Conservation (phyloP, 2,329 filamentous ascomycete genomes). For the Aspergillus luchuensis region DNA sequence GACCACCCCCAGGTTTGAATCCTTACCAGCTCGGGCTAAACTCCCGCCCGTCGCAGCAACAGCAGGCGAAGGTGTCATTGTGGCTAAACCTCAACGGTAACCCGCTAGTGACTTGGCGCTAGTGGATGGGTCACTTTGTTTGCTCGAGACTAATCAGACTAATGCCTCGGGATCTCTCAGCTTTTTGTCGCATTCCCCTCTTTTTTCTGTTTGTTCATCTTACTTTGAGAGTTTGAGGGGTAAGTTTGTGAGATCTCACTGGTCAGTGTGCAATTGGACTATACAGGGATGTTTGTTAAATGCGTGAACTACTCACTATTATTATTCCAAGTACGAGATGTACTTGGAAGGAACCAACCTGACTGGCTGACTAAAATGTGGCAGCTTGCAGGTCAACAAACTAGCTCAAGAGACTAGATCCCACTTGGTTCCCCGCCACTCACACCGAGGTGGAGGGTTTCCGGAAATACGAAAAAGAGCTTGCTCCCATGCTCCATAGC, state of each 20-base stretch:
- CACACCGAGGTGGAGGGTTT: background rate
- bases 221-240: too few species aligned
- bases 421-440: background rate
- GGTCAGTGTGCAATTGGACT: too few species aligned
- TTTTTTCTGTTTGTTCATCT: background rate
- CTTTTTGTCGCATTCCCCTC: background rate
- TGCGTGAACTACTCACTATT: too few species aligned
- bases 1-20: background rate
- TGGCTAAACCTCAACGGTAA: background rate
- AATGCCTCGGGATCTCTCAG: background rate
- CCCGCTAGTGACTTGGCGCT: background rate
- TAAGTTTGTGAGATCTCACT: too few species aligned
- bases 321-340: too few species aligned
- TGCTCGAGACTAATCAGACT: background rate
- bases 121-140: background rate
- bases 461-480: background rate
- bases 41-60: conserved; percentile 2
- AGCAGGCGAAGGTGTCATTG: background rate
- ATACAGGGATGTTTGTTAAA: too few species aligned
- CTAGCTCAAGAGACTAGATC: background rate
- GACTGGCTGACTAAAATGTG: background rate
- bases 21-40: conserved; percentile 3
- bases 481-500: background rate
- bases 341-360: background rate
- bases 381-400: background rate